Percentiles rank a stretch among this genome's conserved stretches.
These are phyloP conservation scores for Fusarium humuli DNA, from an alignment of 2,329 filamentous ascomycete species.

Conservation along the genomic window DNA sequence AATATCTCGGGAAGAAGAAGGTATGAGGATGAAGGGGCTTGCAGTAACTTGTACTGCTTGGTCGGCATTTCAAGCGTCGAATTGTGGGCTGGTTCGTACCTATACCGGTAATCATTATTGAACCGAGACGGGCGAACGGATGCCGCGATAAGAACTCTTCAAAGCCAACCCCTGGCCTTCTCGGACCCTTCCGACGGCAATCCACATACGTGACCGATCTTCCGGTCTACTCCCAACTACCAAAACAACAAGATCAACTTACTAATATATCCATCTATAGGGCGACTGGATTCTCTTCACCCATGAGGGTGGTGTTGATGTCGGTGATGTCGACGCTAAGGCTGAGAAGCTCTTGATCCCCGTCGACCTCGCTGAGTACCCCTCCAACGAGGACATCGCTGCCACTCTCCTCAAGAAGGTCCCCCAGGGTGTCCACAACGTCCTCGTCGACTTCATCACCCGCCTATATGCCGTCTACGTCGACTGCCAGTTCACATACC, in stretches of 20 bases:
- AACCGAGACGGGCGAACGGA: slow-evolving; percentile 54
- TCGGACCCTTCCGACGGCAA: slow-evolving; percentile 30
- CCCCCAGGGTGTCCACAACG: slow-evolving; percentile 94
- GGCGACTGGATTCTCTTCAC: slow-evolving; percentile 99
- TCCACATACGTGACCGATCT: slow-evolving; percentile 16
- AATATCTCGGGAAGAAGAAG: neutral
- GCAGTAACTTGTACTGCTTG: slow-evolving; percentile 37
- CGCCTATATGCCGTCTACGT: slow-evolving; percentile 98
- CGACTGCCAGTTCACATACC: slow-evolving; percentile 99
- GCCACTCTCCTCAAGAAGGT: slow-evolving; percentile 88
- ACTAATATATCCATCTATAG: slow-evolving; percentile 61
- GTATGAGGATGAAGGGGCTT: slow-evolving; percentile 16
- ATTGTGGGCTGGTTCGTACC: slow-evolving; percentile 44
- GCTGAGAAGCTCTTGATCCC: slow-evolving; percentile 98
- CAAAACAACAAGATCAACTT: slow-evolving; percentile 3
- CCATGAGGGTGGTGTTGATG: slow-evolving; percentile 99
- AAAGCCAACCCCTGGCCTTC: slow-evolving; percentile 34
- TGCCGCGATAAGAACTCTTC: slow-evolving; percentile 49
- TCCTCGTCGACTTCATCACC: slow-evolving; percentile 98
- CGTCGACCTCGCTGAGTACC: slow-evolving; percentile 93
- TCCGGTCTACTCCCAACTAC: slow-evolving; percentile 13
- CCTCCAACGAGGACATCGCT: slow-evolving; percentile 95
- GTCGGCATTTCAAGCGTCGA: slow-evolving; percentile 33
- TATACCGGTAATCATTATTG: slow-evolving; percentile 45
- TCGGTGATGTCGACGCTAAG: slow-evolving; percentile 98